Evolutionary conservation across 805 yeast species (phyloP).

Genomic region (Starmerella vitae): DNA sequence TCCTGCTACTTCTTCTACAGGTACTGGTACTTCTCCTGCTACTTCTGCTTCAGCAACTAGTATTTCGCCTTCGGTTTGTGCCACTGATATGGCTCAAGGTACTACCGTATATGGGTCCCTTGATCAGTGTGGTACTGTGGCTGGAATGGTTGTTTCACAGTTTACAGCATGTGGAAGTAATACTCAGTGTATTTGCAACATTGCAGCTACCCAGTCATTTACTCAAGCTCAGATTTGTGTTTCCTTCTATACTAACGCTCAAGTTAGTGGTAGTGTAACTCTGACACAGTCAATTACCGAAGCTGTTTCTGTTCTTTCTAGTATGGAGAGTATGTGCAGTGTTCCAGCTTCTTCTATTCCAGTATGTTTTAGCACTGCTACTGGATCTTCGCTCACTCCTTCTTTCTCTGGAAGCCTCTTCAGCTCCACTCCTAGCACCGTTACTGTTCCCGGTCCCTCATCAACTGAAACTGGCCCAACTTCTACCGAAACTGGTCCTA

Average conservation of each 20-base stretch:
- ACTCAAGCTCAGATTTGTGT: constrained; percentile 5
- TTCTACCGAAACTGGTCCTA: neutral
- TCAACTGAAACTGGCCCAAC: constrained; percentile 1
- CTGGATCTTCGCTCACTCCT: neutral
- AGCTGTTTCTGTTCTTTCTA: neutral
- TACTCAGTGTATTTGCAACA: constrained; percentile 6
- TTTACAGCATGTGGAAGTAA: constrained; percentile 2
- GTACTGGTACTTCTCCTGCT: neutral
- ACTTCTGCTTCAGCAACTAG: neutral
- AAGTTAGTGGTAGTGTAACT: constrained; percentile 1
- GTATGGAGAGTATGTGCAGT: neutral
- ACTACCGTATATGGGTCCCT: constrained; percentile 3
- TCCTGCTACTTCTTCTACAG: neutral
- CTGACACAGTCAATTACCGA: constrained; percentile 2
- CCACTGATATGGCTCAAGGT: constrained; percentile 4
- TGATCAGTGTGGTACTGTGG: constrained; percentile 9
- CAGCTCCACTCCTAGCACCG: neutral
- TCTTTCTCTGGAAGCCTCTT: neutral
- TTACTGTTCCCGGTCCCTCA: neutral
- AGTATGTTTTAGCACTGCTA: neutral
- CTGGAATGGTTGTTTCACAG: constrained; percentile 6
- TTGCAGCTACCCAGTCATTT: constrained; percentile 1
- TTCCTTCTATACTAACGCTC: constrained; percentile 4
- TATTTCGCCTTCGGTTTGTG: neutral
- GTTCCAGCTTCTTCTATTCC: neutral